These are phyloP conservation scores for Cladosporium sphaerospermum DNA, from an alignment of 2,329 filamentous ascomycete genomes.

Conservation along the genomic window DNA sequence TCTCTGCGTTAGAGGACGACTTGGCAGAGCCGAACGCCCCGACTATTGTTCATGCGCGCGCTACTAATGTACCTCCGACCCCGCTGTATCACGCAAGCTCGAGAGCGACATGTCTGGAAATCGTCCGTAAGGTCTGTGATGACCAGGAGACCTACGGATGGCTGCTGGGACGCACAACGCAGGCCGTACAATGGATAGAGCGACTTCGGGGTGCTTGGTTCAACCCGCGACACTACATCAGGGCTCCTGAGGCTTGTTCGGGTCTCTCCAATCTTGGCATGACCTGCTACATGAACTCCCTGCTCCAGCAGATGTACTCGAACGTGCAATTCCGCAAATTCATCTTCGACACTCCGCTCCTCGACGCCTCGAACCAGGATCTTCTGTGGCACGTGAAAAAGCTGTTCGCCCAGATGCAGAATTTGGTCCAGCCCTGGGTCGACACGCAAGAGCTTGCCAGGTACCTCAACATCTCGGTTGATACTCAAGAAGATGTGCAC, in stretches of 20 bases:
- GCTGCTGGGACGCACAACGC: not conserved
- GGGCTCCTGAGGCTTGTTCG: conserved; percentile 15
- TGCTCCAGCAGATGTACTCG: conserved; percentile 94
- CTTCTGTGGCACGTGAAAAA: conserved; percentile 72
- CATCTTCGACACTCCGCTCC: conserved; percentile 54
- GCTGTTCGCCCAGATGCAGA: conserved; percentile 81
- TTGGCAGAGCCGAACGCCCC: not conserved
- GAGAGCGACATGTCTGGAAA: conserved; percentile 19
- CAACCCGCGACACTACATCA: conserved; percentile 39
- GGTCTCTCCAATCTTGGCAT: conserved; percentile 89
- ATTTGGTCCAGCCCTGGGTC: conserved; percentile 65
- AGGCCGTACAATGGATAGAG: not conserved
- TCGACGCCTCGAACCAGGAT: conserved; percentile 54
- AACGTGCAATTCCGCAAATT: conserved; percentile 82
- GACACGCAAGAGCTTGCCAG: conserved; percentile 68
- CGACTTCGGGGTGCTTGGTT: not conserved
- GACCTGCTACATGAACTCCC: conserved; percentile 94
- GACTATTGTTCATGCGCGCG: not conserved
- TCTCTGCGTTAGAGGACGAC: not conserved
- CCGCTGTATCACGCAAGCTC: conserved; percentile 18
- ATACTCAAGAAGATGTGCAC: conserved; percentile 94
- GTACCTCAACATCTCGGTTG: conserved; percentile 77
- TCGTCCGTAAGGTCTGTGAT: conserved; percentile 15
- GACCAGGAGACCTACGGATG: not conserved
- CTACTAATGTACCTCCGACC: not conserved